A percentile compares a stretch with the other conserved stretches of the same genome.
Conservation (phyloP, 441 rosid species). For the Populus hybrid region DNA sequence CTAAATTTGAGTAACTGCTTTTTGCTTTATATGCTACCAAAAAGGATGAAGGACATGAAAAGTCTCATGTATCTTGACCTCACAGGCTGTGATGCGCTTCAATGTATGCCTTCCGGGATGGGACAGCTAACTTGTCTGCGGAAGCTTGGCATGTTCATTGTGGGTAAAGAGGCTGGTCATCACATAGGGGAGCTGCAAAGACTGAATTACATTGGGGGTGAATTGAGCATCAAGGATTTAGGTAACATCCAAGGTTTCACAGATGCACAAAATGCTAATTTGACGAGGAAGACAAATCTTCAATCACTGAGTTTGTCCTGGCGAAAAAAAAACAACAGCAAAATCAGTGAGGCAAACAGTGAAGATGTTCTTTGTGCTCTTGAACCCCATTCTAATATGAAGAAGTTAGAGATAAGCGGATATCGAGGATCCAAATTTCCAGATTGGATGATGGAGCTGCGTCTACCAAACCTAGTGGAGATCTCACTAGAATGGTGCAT, state of each 20-base stretch:
- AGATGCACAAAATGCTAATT: conserved; percentile 10
- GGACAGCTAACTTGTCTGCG: conserved; percentile 3
- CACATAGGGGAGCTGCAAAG: not conserved
- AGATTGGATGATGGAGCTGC: not conserved
- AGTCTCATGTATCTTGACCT: conserved; percentile 5
- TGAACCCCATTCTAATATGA: not conserved
- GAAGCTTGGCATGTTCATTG: conserved; percentile 19
- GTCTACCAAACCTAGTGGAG: conserved; percentile 20
- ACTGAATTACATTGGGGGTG: conserved; percentile 12
- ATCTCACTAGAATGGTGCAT: not conserved
- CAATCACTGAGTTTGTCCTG: conserved; percentile 7
- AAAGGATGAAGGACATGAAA: conserved; percentile 10
- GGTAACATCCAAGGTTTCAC: not conserved
- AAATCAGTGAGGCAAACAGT: not conserved
- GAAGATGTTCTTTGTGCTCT: conserved; percentile 9
- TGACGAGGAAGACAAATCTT: conserved; percentile 11
- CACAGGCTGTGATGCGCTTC: not conserved
- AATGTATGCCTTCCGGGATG: not conserved
- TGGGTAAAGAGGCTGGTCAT: conserved; percentile 10
- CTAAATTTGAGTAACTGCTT: fast-evolving
- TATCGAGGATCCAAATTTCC: conserved; percentile 7
- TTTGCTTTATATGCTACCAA: not conserved
- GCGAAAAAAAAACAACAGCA: not conserved
- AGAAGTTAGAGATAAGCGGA: not conserved
- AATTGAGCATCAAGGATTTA: conserved; percentile 13